Base-by-base conservation (phyloP, 345 rosid species). In the Trapa incisa region DNA sequence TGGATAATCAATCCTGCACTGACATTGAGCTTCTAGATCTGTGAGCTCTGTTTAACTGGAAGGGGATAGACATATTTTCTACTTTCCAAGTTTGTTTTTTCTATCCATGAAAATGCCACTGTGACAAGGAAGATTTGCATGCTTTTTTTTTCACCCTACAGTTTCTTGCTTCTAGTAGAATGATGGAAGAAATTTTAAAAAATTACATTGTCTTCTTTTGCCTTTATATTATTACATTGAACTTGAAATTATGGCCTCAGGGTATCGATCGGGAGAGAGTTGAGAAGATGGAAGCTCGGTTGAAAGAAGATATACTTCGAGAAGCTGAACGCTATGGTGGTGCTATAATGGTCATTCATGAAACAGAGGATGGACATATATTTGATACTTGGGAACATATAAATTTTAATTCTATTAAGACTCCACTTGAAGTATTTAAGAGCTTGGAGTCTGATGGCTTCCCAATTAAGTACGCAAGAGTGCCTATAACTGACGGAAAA, bases 401-500 rank as follows among this genome's bases (percentile, higher is more conserved):
- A 56, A 79, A 78, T 79, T 75, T 80, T 75, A 78, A 80, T 69
- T 88, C 92, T 73, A 75, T 90, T 65, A 90, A 90, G 82, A 93
- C 99, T 38, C 96, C 99, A 48, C 89, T 90, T 13, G 96, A 90
- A 79, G 99, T 93, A 66, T 93, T 84, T 73, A 85, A 82, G 78
- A 78, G 89, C 84, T 83, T 93, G 84, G 92, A 86, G 75, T 84
- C 80, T 67, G 87, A 86, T 67, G 95, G 99, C 47, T 88, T 88
- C 77, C 88, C 92, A 48, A 78, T 90, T 68, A 81, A 83, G 77
- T 90, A 93, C 78, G 97, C 97, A 3, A 93, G 97, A 43, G 95
- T 93, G 38, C 99, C 97, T 67, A 90, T 93, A 75, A 93, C 97
- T 67, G 99, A 90, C 82, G 97, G 97, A 66, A 88, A 93, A 88